Percentiles rank a stretch among this genome's conserved stretches.
Evolutionary conservation across 306 rosid species (phyloP).

Genomic region (Hylodesmum podocarpum): DNA sequence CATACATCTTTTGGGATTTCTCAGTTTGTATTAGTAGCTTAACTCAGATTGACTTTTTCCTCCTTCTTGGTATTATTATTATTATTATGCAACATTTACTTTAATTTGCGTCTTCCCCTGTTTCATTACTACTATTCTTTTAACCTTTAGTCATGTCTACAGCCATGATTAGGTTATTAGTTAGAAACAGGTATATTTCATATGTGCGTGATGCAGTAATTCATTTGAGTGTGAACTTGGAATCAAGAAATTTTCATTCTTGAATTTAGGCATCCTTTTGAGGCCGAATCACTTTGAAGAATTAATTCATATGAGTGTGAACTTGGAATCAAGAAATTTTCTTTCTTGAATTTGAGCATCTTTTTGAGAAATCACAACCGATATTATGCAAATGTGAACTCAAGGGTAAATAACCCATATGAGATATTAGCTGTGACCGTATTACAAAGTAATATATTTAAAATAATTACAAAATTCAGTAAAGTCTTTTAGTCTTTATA

Average conservation of each 20-base stretch:
- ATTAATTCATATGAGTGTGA: background rate
- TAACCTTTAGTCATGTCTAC: background rate
- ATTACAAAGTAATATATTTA: background rate
- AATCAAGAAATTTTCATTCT: background rate
- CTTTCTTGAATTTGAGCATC: background rate
- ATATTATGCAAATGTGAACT: background rate
- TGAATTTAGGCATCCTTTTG: background rate
- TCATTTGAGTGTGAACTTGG: background rate
- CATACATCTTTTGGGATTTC: constrained; percentile 35
- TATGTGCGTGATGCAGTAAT: background rate
- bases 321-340: background rate
- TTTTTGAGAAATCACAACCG: background rate
- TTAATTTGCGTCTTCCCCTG: background rate
- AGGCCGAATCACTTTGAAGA: background rate
- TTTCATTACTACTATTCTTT: background rate
- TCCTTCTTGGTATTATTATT: background rate
- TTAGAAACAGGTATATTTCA: background rate
- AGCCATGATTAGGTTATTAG: background rate
- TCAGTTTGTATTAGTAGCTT: constrained; percentile 37
- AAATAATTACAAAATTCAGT: background rate
- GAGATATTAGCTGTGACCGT: background rate
- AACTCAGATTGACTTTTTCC: constrained; percentile 19
- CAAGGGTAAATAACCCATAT: background rate
- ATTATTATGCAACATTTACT: constrained; percentile 38
- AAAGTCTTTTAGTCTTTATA: too few relatives aligned